Evolutionary conservation across 2,329 filamentous ascomycete genomes (phyloP).

Genomic region (Arthrobotrys iridis): DNA sequence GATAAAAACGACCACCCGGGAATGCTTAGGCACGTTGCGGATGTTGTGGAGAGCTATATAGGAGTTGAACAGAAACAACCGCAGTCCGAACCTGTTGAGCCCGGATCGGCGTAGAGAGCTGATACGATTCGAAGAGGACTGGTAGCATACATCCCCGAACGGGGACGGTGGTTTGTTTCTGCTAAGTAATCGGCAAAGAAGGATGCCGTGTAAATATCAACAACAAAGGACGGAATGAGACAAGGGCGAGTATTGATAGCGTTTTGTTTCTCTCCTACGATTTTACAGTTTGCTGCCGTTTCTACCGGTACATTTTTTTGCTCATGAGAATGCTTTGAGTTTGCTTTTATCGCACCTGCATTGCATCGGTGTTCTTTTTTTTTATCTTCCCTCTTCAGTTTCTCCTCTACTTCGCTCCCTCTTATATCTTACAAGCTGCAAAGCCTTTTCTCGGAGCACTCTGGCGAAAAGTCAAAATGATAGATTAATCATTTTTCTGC

Average conservation of each 20-base stretch:
- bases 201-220: constrained; percentile 23
- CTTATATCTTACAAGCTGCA: background rate
- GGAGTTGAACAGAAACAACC: constrained; percentile 18
- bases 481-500: constrained; percentile 23
- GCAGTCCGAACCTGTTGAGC: constrained; percentile 24
- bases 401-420: background rate
- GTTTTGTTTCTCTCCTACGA: constrained; percentile 8
- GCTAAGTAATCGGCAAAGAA: background rate
- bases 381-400: background rate
- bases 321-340: constrained; percentile 11
- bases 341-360: constrained; percentile 22
- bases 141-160: constrained; percentile 39
- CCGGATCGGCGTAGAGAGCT: constrained; percentile 46
- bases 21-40: constrained; percentile 23
- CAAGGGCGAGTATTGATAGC: constrained; percentile 37
- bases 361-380: constrained; percentile 38
- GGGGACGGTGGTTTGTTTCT: constrained; percentile 35
- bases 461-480: constrained; percentile 22
- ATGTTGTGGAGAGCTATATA: constrained; percentile 41
- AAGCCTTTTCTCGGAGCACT: background rate
- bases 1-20: background rate
- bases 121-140: constrained; percentile 35
- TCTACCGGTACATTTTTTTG: background rate
- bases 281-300: background rate
- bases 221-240: background rate